Conservation (phyloP, 306 rosid genomes). For the Cucurbita argyrosperma region DNA sequence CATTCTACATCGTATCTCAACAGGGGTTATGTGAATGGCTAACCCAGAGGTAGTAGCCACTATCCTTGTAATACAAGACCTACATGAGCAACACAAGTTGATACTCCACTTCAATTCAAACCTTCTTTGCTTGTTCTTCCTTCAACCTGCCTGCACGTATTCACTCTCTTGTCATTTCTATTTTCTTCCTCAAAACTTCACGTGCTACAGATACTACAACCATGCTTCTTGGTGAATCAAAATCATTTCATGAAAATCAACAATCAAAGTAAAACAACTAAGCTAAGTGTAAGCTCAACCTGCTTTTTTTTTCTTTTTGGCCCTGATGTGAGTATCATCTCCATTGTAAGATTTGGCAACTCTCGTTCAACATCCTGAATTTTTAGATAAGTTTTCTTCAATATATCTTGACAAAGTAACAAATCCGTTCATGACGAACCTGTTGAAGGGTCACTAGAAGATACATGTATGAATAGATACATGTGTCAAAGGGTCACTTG, state of each 20-base stretch:
- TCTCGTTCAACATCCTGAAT: conserved; percentile 89
- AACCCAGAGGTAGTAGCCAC: background rate
- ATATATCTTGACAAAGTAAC: conserved; percentile 37
- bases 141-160: conserved; percentile 61
- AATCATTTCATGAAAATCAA: conserved; percentile 14
- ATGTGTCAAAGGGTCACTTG: too few relatives aligned
- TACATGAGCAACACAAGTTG: conserved; percentile 37
- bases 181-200: conserved; percentile 82
- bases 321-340: conserved; percentile 89
- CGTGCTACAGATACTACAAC: conserved; percentile 45
- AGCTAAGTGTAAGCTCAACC: conserved; percentile 32
- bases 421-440: background rate
- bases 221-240: conserved; percentile 4
- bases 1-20: background rate
- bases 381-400: conserved; percentile 76
- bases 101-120: conserved; percentile 54
- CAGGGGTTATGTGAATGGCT: background rate
- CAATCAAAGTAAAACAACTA: conserved; percentile 8
- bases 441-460: too few relatives aligned
- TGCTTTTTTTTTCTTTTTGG: conserved; percentile 54
- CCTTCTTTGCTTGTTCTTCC: conserved; percentile 73
- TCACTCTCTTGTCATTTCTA: conserved; percentile 62
- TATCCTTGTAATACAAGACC: conserved; percentile 8
- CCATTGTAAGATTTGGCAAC: conserved; percentile 60
- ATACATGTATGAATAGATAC: too few relatives aligned